Conservation (phyloP, 495 filamentous ascomycete genomes). For the Niebla homalea region DNA sequence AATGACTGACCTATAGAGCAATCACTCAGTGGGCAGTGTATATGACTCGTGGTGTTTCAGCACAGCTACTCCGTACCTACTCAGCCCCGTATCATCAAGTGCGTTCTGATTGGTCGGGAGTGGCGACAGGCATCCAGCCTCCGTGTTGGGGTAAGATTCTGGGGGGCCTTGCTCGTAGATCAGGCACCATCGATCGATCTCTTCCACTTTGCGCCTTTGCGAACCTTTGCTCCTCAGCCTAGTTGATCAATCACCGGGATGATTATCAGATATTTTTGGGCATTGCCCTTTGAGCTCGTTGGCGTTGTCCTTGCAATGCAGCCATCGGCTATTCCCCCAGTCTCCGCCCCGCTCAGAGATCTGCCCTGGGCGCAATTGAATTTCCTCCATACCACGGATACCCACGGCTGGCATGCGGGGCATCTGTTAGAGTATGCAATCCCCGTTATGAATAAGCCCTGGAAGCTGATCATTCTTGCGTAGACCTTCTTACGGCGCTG, state of each 20-base stretch:
- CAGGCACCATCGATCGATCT: not conserved
- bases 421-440: constrained; percentile 69
- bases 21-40: no score
- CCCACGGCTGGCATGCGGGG: constrained; percentile 89
- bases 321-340: constrained; percentile 65
- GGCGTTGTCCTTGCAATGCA: constrained; percentile 44
- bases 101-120: no score
- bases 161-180: not conserved
- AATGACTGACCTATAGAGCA: no score
- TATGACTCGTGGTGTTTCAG: no score
- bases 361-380: constrained; percentile 87
- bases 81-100: no score
- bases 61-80: no score
- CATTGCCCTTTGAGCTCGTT: constrained; percentile 15
- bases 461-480: constrained; percentile 14
- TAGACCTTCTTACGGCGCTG: constrained; percentile 78
- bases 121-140: no score
- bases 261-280: constrained; percentile 11
- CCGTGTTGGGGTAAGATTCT: no score
- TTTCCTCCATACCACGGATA: constrained; percentile 88
- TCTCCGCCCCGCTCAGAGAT: constrained; percentile 66
- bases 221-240: not conserved
- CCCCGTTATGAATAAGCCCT: not conserved
- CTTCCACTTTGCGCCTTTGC: not conserved
- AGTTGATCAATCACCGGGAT: not conserved